Base-by-base conservation (phyloP, 768 basidiomycete species). In the Tricholoma furcatifolium region DNA sequence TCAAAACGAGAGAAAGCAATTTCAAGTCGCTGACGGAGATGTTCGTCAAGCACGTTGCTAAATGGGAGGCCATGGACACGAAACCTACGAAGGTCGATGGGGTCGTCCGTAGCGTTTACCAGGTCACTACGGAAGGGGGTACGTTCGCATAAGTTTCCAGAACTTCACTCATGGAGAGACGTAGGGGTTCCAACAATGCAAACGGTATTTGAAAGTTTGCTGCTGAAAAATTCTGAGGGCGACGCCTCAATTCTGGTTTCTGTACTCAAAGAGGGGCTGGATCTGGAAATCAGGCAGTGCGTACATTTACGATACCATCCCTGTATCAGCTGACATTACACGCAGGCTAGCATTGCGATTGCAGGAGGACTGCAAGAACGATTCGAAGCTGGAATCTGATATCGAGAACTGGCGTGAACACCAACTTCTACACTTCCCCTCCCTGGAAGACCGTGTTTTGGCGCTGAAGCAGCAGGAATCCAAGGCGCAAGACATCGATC, bases 21-120 rank as follows among this genome's bases (percentile, higher is more conserved):
- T 44, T 51, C 17, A 30, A 17, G n/a, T 11, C 9, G n/a, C 27
- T 51, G 30, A 35, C 50, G 5, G 27, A 2, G 6, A 11, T 51
- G 41, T 42, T 34, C 27, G 12, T n/a, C 30, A 21, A 20, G 9
- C 40, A n/a, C 11, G 32, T 54, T 4, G 21, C 24, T 6, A 9
- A 32, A 12, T 54, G 53, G 53, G 46, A 54, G 21, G 31, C 30
- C 17, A 54, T 54, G 46, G 47, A 54, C 18, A 45, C 39, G 8
- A 24, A 15, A 12, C 53, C 47, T 31, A 54, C 43, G 47, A 21
- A 35, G 32, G 42, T 49, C 17, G 32, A 43, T 34, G 41, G 38
- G 2, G 27, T 49, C 9, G 21, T 46, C 18, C 9, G 6, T n/a
- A 54, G 47, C 15, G 34, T 44, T 9, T 54, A 48, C 31, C 47